Conservation (phyloP, 2,329 filamentous ascomycete species). For the Colletotrichum magnum region DNA sequence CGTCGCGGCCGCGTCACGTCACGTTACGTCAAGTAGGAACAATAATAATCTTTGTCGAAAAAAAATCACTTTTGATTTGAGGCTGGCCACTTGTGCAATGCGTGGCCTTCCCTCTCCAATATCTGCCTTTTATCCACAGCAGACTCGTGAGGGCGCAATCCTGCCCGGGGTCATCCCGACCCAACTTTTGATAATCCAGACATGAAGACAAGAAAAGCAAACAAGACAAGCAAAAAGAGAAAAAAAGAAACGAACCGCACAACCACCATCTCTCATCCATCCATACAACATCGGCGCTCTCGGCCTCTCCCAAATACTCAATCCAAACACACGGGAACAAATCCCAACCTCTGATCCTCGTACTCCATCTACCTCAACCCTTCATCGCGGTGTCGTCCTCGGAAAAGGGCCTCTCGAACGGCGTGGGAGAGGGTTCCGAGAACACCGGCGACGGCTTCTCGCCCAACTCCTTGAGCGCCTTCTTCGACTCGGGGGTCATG, state of each 20-base stretch:
- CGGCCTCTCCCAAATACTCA: no score
- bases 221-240: neutral
- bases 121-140: neutral
- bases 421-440: neutral
- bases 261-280: no score
- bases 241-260: no score
- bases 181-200: neutral
- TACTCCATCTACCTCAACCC: neutral
- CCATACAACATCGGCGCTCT: no score
- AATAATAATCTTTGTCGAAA: constrained; percentile 1
- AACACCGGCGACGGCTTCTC: neutral
- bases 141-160: neutral
- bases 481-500: neutral
- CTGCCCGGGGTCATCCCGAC: neutral
- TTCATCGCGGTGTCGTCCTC: neutral
- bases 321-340: no score
- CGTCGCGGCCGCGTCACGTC: neutral
- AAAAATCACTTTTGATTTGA: neutral
- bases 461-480: neutral
- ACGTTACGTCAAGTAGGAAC: neutral
- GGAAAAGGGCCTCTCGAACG: neutral
- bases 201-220: neutral
- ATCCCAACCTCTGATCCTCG: neutral
- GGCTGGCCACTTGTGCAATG: neutral
- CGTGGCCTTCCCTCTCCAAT: neutral